Conservation (phyloP, 257 asterid species). For the Solanum sitiens region DNA sequence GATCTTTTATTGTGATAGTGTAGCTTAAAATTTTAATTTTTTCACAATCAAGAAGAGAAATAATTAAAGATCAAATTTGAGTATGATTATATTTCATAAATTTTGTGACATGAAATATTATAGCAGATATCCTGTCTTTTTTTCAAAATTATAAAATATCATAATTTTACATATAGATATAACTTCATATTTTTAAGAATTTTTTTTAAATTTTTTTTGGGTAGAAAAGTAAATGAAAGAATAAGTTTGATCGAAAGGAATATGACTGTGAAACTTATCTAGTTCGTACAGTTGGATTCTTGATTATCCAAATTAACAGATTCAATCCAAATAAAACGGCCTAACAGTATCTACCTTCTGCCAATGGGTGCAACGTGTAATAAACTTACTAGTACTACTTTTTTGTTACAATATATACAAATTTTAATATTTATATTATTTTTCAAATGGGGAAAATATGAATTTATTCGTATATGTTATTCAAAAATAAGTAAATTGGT, state of each 20-base stretch:
- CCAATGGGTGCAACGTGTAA: background rate
- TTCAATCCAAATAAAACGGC: background rate
- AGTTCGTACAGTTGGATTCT: background rate
- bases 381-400: background rate
- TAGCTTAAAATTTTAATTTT: background rate
- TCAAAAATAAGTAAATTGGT: background rate
- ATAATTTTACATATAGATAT: too few relatives aligned
- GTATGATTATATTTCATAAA: background rate
- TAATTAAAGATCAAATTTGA: background rate
- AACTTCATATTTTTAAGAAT: background rate
- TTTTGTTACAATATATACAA: background rate
- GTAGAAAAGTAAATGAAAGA: background rate
- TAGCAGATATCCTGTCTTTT: fast-evolving
- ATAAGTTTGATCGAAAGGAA: background rate
- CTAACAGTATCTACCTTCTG: background rate
- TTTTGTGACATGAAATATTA: background rate
- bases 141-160: background rate
- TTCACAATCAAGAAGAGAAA: background rate
- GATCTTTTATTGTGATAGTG: background rate
- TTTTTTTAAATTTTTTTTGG: background rate
- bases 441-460: background rate
- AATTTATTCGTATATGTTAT: background rate
- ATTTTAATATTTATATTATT: background rate
- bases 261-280: background rate
- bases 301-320: background rate